Base-by-base conservation (phyloP, 805 yeast species). In the Lipomyces kockii region DNA sequence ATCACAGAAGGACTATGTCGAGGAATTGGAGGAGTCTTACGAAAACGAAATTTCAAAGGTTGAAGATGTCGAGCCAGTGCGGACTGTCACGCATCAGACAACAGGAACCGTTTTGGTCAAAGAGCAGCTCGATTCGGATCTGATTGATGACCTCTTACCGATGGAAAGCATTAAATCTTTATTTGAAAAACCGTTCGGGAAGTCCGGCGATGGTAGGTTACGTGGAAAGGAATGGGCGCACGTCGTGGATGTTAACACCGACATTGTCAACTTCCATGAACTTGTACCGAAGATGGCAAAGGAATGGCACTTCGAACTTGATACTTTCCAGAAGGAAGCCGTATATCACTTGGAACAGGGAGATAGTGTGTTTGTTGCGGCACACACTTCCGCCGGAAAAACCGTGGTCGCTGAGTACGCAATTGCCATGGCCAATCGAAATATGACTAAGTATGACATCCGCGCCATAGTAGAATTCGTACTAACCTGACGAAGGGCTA, bases 391-490 rank as follows among this genome's bases (percentile, higher is more conserved):
- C 2, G 99, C 99, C 0, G 99, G 99, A 79, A 94, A 94, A 76
- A 94, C 99, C 0, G 99, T 94, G 2, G 97, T 95, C 32, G 99
- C 99, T 0, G 99, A 94, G 77, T 94, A 94, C 76, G 98, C 98
- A 2, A 95, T 94, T 78, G 97, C 98, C 2, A 89, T 94, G 97
- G 96, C 98, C 1, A 86, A 88, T 68, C 83, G 97, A 76, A 94
- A 95, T 77, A 93, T 93, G 97, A 94, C 98, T 11, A 94, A 93
- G 49, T 43, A 43, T 6, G 49, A 3, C 9, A n/a, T 5, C 12
- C 8, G 27, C 27, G 17, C 25, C 14, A 12, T n/a, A 6, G n/a
- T 25, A 12, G 7, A 17, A 43, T 17, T 43, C 22, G 20, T n/a
- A 8, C 22, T 43, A 62, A 58, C 49, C 22, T 43, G 20, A 43